Percentiles rank a stretch among this genome's conserved stretches.
These are phyloP conservation scores for Boletus eberwhitei DNA, from an alignment of 768 basidiomycete genomes.

Conservation along the genomic window DNA sequence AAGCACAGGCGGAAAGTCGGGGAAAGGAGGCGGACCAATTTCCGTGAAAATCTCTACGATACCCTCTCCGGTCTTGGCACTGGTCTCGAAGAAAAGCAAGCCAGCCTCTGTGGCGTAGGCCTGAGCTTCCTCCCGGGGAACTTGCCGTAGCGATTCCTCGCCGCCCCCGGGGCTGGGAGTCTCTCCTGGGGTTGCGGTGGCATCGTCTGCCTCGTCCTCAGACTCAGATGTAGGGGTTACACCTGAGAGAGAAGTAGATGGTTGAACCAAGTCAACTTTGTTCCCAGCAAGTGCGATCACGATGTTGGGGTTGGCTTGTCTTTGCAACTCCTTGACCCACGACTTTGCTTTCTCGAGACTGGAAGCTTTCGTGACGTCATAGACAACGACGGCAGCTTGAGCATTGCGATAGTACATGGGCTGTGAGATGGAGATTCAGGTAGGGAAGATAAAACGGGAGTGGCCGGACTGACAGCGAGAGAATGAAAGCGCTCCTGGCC, in stretches of 20 bases:
- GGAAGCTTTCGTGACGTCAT: conserved; percentile 93
- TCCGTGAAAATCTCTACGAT: conserved; percentile 97
- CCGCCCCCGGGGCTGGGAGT: conserved; percentile 43
- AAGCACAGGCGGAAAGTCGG: not conserved
- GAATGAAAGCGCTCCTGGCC: conserved; percentile 98
- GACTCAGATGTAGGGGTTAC: conserved; percentile 57
- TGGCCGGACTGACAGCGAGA: conserved; percentile 64
- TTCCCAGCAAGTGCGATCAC: conserved; percentile 98
- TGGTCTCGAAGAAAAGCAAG: conserved; percentile 94
- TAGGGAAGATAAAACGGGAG: conserved; percentile 3
- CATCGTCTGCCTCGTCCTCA: conserved; percentile 90
- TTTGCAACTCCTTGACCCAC: conserved; percentile 98
- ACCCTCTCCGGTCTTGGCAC: conserved; percentile 95
- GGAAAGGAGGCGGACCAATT: conserved; percentile 63
- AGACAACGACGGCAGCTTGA: conserved; percentile 96
- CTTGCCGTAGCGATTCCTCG: conserved; percentile 81
- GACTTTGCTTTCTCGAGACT: conserved; percentile 99
- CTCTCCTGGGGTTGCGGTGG: conserved; percentile 84
- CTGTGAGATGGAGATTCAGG: conserved; percentile 34
- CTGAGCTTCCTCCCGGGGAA: conserved; percentile 91
- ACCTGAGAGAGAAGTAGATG: conserved; percentile 51
- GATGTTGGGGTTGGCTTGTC: conserved; percentile 98
- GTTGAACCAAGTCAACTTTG: conserved; percentile 88
- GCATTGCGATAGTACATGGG: conserved; percentile 99
- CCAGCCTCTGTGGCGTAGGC: conserved; percentile 96